Conservation (phyloP, 345 rosid species). For the Cardamine chenopodiifolia region DNA sequence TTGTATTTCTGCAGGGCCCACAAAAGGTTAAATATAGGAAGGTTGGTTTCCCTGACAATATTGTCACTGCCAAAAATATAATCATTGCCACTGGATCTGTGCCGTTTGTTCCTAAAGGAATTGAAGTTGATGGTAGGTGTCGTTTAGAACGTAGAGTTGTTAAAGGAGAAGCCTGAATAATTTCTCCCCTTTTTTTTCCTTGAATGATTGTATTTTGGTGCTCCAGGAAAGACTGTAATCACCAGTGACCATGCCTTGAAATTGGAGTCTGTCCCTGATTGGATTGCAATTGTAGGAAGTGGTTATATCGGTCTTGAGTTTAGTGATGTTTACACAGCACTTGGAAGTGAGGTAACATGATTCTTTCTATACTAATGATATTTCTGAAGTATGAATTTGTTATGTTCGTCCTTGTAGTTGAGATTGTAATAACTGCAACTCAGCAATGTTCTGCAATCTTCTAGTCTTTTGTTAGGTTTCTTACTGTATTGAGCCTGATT, state of each 20-base stretch:
- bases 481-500: neutral
- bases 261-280: slow-evolving; percentile 91
- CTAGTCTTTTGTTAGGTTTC: neutral
- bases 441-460: neutral
- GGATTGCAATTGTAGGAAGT: slow-evolving; percentile 99
- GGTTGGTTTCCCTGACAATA: slow-evolving; percentile 55
- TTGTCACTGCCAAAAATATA: slow-evolving; percentile 75
- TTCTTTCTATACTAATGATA: neutral
- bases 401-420: neutral
- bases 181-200: neutral
- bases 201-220: slow-evolving; percentile 24
- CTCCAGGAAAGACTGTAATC: slow-evolving; percentile 97
- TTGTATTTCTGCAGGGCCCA: slow-evolving; percentile 62
- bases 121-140: slow-evolving; percentile 90
- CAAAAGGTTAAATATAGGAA: slow-evolving; percentile 91
- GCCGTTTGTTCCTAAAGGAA: slow-evolving; percentile 97
- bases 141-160: too few relatives aligned
- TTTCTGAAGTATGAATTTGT: neutral
- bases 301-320: slow-evolving; percentile 99
- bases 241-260: slow-evolving; percentile 99
- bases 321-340: slow-evolving; percentile 99
- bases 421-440: neutral
- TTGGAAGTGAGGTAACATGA: slow-evolving; percentile 90
- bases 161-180: too few relatives aligned
- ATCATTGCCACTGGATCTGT: slow-evolving; percentile 98